phyloP scores from a whole-genome alignment of 2,329 filamentous ascomycete genomes.

The Talaromyces sp. region DNA sequence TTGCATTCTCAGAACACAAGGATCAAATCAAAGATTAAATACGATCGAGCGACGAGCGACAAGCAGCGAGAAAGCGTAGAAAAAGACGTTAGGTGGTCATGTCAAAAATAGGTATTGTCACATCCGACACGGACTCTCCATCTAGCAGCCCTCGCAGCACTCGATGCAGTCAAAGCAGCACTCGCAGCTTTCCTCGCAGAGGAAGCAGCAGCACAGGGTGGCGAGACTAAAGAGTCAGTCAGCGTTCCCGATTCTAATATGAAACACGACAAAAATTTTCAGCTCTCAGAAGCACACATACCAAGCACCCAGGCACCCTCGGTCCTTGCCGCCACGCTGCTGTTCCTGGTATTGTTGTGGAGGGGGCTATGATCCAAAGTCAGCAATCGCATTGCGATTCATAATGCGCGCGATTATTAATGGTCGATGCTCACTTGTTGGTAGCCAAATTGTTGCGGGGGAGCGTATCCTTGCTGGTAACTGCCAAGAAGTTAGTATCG shows the following conservation, averaged over 20 bases:
- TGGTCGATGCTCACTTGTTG: conserved; percentile 18
- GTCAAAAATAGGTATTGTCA: neutral
- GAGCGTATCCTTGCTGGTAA: conserved; percentile 26
- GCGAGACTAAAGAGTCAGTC: conserved; percentile 38
- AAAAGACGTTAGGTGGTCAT: neutral
- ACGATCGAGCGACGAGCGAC: neutral
- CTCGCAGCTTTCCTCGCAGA: conserved; percentile 60
- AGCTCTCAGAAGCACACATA: conserved; percentile 21
- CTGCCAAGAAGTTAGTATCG: neutral
- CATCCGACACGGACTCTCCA: neutral
- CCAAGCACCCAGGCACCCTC: conserved; percentile 49
- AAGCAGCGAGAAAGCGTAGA: neutral
- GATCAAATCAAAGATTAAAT: neutral
- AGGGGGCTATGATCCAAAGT: conserved; percentile 23
- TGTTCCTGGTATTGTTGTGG: conserved; percentile 32
- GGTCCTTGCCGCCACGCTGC: conserved; percentile 34
- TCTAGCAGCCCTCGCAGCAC: conserved; percentile 40
- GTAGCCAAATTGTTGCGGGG: conserved; percentile 29
- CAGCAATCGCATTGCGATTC: neutral
- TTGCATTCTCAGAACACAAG: neutral
- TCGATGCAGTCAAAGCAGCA: conserved; percentile 60
- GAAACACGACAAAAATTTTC: neutral
- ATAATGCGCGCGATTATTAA: neutral
- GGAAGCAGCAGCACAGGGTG: conserved; percentile 58
- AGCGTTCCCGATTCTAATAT: conserved; percentile 9